Evolutionary conservation across 495 filamentous ascomycete species (phyloP), one percentile per base, ranked within the genome.

Genomic region (Talaromyces nanjingensis): DNA sequence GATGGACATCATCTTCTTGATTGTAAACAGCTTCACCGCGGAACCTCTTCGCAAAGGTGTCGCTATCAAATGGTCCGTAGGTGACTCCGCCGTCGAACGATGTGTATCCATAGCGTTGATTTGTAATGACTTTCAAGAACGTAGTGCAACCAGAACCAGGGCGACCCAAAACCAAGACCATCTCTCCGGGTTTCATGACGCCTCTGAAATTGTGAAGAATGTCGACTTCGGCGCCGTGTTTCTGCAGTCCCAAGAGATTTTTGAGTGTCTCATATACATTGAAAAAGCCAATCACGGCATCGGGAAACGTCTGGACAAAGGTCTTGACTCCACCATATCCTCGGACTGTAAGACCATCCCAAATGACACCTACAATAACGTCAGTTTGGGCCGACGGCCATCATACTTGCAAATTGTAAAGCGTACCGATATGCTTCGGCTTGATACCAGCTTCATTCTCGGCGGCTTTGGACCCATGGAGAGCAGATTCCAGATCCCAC

Each of bases 91-190:
- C 92, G 24, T 86, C 81, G 12, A 96, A 80, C 6, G 79, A 79
- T 1, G 90, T 91, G 68, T 91, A 96, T 42, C 92, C 92, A 67
- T 81, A 84, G 6, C 90, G 82, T 68, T 92, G 89, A 66, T 96
- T 96, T 16, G 88, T 84, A 65, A 97, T 89, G 24, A 87, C 83
- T 72, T 94, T 96, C 22, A 97, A 77, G 67, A 96, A 93, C 0
- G 91, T 91, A 0, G 92, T 92, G 71, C 92, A 97, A 37, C 92
- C 92, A 8, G 87, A 88, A 0, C 92, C 93, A 0, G 93, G 93
- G 60, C 89, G 84, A 11, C 93, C 92, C 20, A 97, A 80, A 9
- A 97, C 93, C 20, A 97, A 77, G 1, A 96, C 81, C 92, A 96
- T 96, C 73, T 97, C 92, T 16, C 93, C 93, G 0, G 90, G 87